Evolutionary conservation across 108 stramenopile genomes (phyloP).

Genomic region (Bacterosira constricta): DNA sequence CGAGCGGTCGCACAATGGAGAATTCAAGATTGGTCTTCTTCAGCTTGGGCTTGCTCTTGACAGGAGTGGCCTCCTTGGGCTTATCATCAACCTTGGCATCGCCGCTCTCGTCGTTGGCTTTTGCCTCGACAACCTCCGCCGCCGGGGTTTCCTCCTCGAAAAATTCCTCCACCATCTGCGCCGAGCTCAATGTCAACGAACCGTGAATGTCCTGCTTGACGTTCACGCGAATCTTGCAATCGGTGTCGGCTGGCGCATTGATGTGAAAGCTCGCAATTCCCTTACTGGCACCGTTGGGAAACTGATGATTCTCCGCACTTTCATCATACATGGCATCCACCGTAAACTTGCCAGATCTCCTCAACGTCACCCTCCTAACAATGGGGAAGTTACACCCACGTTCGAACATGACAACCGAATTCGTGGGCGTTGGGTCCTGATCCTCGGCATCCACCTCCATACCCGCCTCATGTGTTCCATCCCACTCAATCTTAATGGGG

Average conservation of each 20-base stretch:
- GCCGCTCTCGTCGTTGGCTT: constrained; percentile 51
- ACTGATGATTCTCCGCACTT: constrained; percentile 45
- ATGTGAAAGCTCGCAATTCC: constrained; percentile 76
- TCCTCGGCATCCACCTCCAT: constrained; percentile 70
- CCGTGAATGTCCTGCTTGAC: constrained; percentile 96
- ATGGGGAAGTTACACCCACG: constrained; percentile 92
- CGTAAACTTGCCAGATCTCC: constrained; percentile 69
- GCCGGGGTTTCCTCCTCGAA: constrained; percentile 62
- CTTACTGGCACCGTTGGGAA: constrained; percentile 49
- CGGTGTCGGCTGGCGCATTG: constrained; percentile 65
- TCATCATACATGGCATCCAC: constrained; percentile 80
- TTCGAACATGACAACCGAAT: constrained; percentile 91
- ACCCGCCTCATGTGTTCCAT: constrained; percentile 62
- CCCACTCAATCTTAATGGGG: constrained; percentile 93
- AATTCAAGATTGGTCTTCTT: constrained; percentile 90
- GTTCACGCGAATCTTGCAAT: constrained; percentile 95
- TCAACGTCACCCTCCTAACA: constrained; percentile 93
- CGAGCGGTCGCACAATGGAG: constrained; percentile 63
- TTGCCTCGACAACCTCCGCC: constrained; percentile 48
- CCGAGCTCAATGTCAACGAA: constrained; percentile 82
- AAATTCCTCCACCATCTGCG: constrained; percentile 96
- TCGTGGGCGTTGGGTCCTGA: constrained; percentile 59
- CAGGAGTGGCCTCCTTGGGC: constrained; percentile 7
- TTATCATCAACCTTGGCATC: constrained; percentile 56
- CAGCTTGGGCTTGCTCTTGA: constrained; percentile 89